Base-by-base conservation (phyloP, 1,284 basidiomycete genomes). In the Trametes hirsuta region DNA sequence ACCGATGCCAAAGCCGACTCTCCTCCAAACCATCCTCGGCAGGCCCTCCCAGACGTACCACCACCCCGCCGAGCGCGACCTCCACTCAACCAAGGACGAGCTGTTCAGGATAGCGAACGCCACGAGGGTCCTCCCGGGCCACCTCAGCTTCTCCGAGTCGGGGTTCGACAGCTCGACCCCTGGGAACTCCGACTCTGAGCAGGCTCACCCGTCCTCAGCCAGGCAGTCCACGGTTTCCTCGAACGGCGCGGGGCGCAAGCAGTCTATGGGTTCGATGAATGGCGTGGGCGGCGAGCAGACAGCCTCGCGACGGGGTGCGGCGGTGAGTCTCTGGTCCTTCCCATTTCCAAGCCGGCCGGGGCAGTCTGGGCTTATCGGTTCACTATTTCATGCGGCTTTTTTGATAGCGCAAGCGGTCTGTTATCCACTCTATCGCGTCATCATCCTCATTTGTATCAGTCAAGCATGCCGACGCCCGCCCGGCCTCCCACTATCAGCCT, bases 1-100 rank as follows among this genome's bases (percentile, higher is more conserved):
- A 55, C 51, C 66, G 65, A 84, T 84, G 82, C 71, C 76, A 21
- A 86, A 84, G 67, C 84, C 85, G 15, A 85, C 84, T 11, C 71
- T 88, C 25, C 69, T 87, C 30, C 86, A 88, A 71, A 76, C 76
- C 36, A 69, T 88, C 53, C 76, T 89, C 48, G 79, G 81, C 49
- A 71, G 75, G 47, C 86, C 86, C 15, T 85, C 86, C 3, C 84
- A 85, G 69, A 74, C 78, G 0, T 88, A 88, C 69, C 66, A 75
- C 6, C 76, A 78, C 54, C 81, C 80, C 0, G 63, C 72, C 9
- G 73, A 77, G 55, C 81, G 78, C 66, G 74, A 80, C 3, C 85
- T 83, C 63, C 75, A 81, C 66, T 84, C 83, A 0, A 78, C 77
- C 10, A 82, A 78, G 65, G 67, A 72, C 45, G 77, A 81, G 40